These are phyloP conservation scores for Yarrowia porcina DNA, from an alignment of 805 yeast species.

Conservation along the genomic window DNA sequence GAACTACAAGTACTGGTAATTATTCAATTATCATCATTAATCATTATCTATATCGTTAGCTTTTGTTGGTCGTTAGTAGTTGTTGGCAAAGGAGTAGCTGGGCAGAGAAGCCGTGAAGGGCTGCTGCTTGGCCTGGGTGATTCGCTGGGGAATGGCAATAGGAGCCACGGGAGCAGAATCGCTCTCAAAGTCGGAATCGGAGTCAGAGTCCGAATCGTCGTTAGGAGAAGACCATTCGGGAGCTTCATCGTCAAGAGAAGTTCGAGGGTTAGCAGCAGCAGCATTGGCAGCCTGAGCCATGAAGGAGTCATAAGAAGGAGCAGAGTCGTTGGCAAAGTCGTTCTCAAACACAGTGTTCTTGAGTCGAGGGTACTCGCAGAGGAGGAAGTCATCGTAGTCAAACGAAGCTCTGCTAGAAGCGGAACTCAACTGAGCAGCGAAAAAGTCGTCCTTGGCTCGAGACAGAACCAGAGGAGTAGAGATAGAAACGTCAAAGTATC, in stretches of 20 bases:
- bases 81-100: constrained; percentile 11
- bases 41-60: constrained; percentile 5
- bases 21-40: not conserved
- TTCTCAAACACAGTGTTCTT: constrained; percentile 20
- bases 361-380: constrained; percentile 25
- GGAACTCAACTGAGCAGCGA: not conserved
- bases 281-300: not conserved
- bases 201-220: constrained; percentile 9
- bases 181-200: constrained; percentile 12
- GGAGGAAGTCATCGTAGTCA: constrained; percentile 9
- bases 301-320: constrained; percentile 17
- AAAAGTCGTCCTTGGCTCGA: constrained; percentile 6
- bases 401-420: not conserved
- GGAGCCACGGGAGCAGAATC: constrained; percentile 20
- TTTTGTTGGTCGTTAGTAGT: constrained; percentile 18
- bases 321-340: constrained; percentile 24
- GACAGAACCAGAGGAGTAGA: constrained; percentile 24
- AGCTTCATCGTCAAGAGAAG: constrained; percentile 13
- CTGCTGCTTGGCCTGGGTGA: constrained; percentile 6
- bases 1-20: too few species aligned
- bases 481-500: constrained; percentile 27
- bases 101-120: constrained; percentile 16
- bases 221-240: constrained; percentile 19
- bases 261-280: not conserved
- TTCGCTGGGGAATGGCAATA: constrained; percentile 18